A percentile compares a stretch with the other conserved stretches of the same genome.
phyloP scores from a whole-genome alignment of 305 asterid species.

The Plantago coronopus region DNA sequence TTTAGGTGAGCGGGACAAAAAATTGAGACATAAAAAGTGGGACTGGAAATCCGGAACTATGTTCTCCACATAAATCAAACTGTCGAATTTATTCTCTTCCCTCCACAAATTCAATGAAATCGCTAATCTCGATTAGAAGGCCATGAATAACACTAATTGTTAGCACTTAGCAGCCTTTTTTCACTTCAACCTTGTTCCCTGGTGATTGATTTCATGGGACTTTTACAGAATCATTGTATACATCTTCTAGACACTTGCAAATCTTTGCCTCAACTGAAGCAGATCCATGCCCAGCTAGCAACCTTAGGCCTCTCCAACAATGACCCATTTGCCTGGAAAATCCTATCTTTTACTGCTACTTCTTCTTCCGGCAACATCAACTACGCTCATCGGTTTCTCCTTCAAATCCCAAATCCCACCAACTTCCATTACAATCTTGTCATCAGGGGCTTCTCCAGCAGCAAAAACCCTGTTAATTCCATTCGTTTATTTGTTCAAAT shows the following conservation, averaged over 20 bases:
- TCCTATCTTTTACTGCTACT: slow-evolving; percentile 50
- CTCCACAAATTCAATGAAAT: too few relatives aligned
- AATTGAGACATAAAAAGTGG: too few relatives aligned
- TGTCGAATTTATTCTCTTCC: too few relatives aligned
- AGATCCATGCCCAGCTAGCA: slow-evolving; percentile 59
- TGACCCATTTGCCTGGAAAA: slow-evolving; percentile 41
- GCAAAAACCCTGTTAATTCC: slow-evolving; percentile 47
- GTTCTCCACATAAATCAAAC: too few relatives aligned
- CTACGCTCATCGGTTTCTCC: slow-evolving; percentile 50
- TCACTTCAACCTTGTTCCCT: too few relatives aligned
- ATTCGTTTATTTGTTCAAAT: slow-evolving; percentile 38
- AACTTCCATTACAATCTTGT: slow-evolving; percentile 51
- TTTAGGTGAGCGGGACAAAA: too few relatives aligned
- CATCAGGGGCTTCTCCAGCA: slow-evolving; percentile 59
- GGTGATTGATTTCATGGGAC: too few relatives aligned
- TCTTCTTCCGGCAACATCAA: slow-evolving; percentile 29
- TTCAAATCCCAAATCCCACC: slow-evolving; percentile 42
- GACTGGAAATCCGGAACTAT: too few relatives aligned
- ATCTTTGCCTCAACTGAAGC: slow-evolving; percentile 48
- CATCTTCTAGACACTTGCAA: slow-evolving; percentile 43
- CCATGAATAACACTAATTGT: too few relatives aligned
- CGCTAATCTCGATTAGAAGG: too few relatives aligned
- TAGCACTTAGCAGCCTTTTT: too few relatives aligned
- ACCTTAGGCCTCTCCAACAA: slow-evolving; percentile 45
- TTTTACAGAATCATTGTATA: slow-evolving; percentile 21